Evolutionary conservation across 345 rosid species (phyloP).

Genomic region (Brassica cretica): DNA sequence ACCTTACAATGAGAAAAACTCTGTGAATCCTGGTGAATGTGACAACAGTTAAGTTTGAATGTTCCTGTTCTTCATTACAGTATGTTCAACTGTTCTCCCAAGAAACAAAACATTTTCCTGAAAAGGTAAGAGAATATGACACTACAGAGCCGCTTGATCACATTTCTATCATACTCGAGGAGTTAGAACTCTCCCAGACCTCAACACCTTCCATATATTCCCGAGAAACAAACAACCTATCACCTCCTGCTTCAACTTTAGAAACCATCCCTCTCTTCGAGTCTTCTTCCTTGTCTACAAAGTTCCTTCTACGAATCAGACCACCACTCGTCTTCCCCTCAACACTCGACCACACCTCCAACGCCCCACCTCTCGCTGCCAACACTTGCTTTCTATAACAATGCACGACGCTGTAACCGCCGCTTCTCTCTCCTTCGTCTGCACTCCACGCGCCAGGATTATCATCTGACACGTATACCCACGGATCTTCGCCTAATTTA

Average conservation of each 20-base stretch:
- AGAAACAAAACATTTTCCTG: not conserved
- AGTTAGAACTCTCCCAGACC: slow-evolving; percentile 77
- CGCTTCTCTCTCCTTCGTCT: slow-evolving; percentile 25
- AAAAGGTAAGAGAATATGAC: not conserved
- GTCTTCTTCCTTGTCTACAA: slow-evolving; percentile 68
- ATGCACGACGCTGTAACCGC: slow-evolving; percentile 46
- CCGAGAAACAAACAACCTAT: slow-evolving; percentile 73
- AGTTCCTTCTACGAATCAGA: slow-evolving; percentile 58
- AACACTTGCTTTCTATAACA: slow-evolving; percentile 77
- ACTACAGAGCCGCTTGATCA: not conserved
- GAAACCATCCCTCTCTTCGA: slow-evolving; percentile 63
- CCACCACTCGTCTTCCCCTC: slow-evolving; percentile 28
- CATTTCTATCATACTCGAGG: slow-evolving; percentile 32
- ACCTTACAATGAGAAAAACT: not conserved
- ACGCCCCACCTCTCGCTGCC: slow-evolving; percentile 66
- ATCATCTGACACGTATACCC: slow-evolving; percentile 67
- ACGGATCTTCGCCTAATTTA: slow-evolving; percentile 76
- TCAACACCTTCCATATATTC: slow-evolving; percentile 78
- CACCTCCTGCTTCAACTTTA: slow-evolving; percentile 78
- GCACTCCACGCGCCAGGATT: slow-evolving; percentile 53
- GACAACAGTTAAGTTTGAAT: not conserved
- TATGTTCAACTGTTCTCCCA: not conserved
- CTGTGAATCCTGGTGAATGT: not conserved
- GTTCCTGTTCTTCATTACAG: not conserved
- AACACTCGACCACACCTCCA: slow-evolving; percentile 86